Conservation (phyloP, 192 early-diverging fungal genomes). For the Coemansia sp. region DNA sequence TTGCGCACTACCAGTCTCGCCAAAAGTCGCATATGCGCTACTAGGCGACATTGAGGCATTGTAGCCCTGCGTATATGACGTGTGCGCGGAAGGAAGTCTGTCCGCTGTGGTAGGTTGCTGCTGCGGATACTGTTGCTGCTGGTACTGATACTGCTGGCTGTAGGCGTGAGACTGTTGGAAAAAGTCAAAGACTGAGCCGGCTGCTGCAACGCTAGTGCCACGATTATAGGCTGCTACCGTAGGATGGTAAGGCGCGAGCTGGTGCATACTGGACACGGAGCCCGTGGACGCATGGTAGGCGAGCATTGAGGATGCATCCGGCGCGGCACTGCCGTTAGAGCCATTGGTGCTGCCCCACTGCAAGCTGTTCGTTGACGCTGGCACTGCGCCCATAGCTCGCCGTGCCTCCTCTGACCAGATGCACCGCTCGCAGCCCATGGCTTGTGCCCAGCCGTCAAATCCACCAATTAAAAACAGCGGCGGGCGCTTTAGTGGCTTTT, state of each 20-base stretch:
- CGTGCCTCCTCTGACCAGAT: constrained; percentile 31
- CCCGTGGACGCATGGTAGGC: constrained; percentile 19
- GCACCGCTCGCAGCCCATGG: constrained; percentile 40
- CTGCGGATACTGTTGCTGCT: constrained; percentile 1
- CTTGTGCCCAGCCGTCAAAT: constrained; percentile 69
- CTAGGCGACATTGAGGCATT: constrained; percentile 5
- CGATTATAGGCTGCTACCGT: background rate
- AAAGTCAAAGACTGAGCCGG: constrained; percentile 44
- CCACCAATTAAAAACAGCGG: constrained; percentile 79
- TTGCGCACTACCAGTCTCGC: constrained; percentile 2
- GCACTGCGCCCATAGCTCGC: background rate
- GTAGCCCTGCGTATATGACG: constrained; percentile 23
- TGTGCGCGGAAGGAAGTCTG: constrained; percentile 15
- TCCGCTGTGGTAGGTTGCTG: background rate
- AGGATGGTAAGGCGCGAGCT: constrained; percentile 8
- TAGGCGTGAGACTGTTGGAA: constrained; percentile 26
- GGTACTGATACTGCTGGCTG: constrained; percentile 5
- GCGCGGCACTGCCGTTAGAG: background rate
- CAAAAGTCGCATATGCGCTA: background rate
- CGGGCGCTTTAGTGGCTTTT: constrained; percentile 48
- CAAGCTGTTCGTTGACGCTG: background rate
- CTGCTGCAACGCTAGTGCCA: background rate
- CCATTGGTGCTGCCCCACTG: constrained; percentile 3
- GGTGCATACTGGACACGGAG: constrained; percentile 1
- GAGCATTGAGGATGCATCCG: constrained; percentile 10